Evolutionary conservation across 257 asterid genomes (phyloP), one percentile per base, ranked within the genome.

Genomic region (Pogostemon cablin): DNA sequence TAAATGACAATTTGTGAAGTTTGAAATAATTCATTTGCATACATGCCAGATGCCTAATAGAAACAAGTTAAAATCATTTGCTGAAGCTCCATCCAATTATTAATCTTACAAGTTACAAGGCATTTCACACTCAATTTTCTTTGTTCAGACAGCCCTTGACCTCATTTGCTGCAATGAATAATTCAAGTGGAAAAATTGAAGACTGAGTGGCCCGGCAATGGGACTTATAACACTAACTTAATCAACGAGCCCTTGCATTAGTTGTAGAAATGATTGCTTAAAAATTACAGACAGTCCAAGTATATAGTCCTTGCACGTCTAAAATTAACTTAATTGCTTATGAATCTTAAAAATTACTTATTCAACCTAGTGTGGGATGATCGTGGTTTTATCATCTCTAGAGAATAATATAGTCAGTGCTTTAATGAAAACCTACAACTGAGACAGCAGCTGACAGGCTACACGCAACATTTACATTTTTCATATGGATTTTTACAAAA

Each of bases 91-190:
- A 25, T 25, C 32, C 32, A 25, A 25, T 25, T 25, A 25, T 25
- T 25, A 25, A 25, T 25, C 9, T 9, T 38, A 60, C 65, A 11
- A 60, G 34, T n/a, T 52, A 11, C n/a, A 9, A 37, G 41, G 46
- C 11, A 60, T 37, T 37, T 2, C 48, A 59, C 32, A 39, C 65
- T 39, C 34, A 60, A 10, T 60, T 38, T 39, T 20, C 47, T 11
- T 59, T 11, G 65, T 39, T 38, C 46, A 38, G 48, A 39, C 65
- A 60, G 65, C 47, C 15, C 46, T 60, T 11, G n/a, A 60, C 12
- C 65, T 37, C 46, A 11, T 37, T 59, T 38, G 8, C n/a, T 59
- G 65, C 32, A n/a, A 37, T 38, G 11, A 37, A 5, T 37, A 59
- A 59, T 46, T 11, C 47, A 11, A 37, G 2, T 38, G 40, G 46